Conservation (phyloP, 805 yeast species). For the Saccharomycopsis schoenii region DNA sequence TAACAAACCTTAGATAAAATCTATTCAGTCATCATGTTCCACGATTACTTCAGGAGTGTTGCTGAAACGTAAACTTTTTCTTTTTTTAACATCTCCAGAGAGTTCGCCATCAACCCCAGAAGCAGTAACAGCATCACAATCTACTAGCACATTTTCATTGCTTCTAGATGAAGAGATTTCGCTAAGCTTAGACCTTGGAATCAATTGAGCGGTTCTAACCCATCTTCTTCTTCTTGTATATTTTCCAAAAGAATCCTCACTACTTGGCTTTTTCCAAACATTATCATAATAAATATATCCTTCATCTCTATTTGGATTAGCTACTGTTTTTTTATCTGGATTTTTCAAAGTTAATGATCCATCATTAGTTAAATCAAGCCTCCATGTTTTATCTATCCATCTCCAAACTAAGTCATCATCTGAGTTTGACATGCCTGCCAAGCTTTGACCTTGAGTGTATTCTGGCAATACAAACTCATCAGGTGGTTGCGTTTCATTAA, state of each 20-base stretch:
- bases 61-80: background rate
- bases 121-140: background rate
- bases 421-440: background rate
- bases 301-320: constrained; percentile 69
- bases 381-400: constrained; percentile 93
- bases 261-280: constrained; percentile 85
- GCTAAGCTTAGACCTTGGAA: constrained; percentile 26
- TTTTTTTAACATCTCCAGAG: background rate
- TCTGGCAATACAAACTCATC: constrained; percentile 77
- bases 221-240: constrained; percentile 93
- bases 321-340: constrained; percentile 33
- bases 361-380: constrained; percentile 79
- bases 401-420: constrained; percentile 75
- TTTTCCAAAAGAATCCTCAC: constrained; percentile 81
- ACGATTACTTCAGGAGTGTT: background rate
- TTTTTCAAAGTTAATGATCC: constrained; percentile 69
- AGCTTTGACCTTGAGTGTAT: constrained; percentile 24
- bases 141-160: background rate
- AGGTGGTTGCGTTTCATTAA: constrained; percentile 74
- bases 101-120: background rate
- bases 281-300: constrained; percentile 87
- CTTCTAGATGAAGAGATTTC: background rate
- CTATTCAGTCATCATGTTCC: background rate
- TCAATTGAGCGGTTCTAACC: constrained; percentile 88
- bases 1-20: background rate